Conservation (phyloP, 2,329 filamentous ascomycete species). For the Hypoxylon sp. region DNA sequence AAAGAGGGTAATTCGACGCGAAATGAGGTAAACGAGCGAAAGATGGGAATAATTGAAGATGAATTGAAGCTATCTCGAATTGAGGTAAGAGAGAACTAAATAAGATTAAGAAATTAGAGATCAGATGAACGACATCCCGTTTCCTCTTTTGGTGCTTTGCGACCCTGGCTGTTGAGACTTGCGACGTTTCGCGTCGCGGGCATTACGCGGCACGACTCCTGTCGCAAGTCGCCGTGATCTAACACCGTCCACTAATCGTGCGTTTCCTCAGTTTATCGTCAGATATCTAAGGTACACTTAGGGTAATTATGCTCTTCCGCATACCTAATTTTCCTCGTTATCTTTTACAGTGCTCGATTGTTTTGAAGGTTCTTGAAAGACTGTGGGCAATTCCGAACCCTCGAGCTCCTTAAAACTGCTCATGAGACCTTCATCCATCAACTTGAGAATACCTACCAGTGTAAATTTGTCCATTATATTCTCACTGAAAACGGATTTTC, state of each 20-base stretch:
- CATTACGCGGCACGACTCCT: conserved; percentile 21
- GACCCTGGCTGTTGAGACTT: conserved; percentile 18
- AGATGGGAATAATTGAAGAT: conserved; percentile 8
- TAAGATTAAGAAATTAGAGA: conserved; percentile 13
- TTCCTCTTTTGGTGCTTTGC: conserved; percentile 11
- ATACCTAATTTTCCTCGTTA: too few species aligned
- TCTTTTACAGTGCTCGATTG: not conserved
- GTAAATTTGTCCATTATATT: too few species aligned
- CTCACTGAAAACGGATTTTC: too few species aligned
- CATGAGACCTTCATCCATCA: too few species aligned
- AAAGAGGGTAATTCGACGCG: conserved; percentile 10
- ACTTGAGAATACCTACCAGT: too few species aligned
- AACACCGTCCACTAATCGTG: conserved; percentile 11
- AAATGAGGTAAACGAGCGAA: conserved; percentile 9
- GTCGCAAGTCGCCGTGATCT: conserved; percentile 6
- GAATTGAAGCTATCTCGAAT: conserved; percentile 9
- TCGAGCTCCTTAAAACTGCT: too few species aligned
- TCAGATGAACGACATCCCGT: conserved; percentile 10
- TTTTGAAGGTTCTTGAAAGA: not conserved
- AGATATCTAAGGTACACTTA: conserved; percentile 6
- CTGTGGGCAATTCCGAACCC: not conserved
- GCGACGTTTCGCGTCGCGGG: conserved; percentile 32
- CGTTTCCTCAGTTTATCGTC: conserved; percentile 22
- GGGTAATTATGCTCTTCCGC: too few species aligned
- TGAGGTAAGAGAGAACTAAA: conserved; percentile 18